Evolutionary conservation across 441 rosid genomes (phyloP).

Genomic region (Erodium texanum): DNA sequence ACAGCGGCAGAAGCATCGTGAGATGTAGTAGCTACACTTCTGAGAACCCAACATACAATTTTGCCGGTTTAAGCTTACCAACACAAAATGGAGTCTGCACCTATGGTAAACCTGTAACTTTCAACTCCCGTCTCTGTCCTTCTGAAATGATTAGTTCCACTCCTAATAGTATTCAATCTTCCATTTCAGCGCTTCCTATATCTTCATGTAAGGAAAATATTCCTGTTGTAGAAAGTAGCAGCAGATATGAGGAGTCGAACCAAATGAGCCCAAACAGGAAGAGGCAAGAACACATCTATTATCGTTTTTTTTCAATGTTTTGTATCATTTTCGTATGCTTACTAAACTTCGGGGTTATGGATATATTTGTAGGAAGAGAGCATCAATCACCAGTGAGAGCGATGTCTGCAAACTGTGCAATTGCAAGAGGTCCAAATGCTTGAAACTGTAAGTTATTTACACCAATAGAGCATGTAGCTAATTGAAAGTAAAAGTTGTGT

Average conservation of each 20-base stretch:
- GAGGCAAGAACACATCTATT: constrained; percentile 21
- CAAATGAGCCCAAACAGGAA: constrained; percentile 21
- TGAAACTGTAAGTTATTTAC: constrained; percentile 40
- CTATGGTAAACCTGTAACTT: constrained; percentile 9
- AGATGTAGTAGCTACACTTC: constrained; percentile 7
- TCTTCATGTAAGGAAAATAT: constrained; percentile 15
- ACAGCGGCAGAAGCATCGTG: background rate
- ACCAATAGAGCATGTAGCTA: constrained; percentile 40
- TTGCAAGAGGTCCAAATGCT: constrained; percentile 38
- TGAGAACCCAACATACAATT: constrained; percentile 10
- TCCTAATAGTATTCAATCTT: constrained; percentile 12
- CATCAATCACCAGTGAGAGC: constrained; percentile 11
- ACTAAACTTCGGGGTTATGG: background rate
- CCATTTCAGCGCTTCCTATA: constrained; percentile 6
- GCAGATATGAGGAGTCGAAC: constrained; percentile 16
- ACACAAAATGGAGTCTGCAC: constrained; percentile 5
- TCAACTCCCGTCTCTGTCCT: constrained; percentile 5
- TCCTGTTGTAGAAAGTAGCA: constrained; percentile 14
- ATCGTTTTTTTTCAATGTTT: background rate
- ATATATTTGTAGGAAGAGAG: constrained; percentile 26
- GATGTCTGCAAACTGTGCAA: constrained; percentile 36
- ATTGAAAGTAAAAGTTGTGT: too few relatives aligned
- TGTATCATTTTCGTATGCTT: background rate
- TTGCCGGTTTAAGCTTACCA: constrained; percentile 12
- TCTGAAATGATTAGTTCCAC: constrained; percentile 9